These are phyloP conservation scores for Aspergillus sp. DNA, from an alignment of 2,329 filamentous ascomycete species.

Conservation along the genomic window DNA sequence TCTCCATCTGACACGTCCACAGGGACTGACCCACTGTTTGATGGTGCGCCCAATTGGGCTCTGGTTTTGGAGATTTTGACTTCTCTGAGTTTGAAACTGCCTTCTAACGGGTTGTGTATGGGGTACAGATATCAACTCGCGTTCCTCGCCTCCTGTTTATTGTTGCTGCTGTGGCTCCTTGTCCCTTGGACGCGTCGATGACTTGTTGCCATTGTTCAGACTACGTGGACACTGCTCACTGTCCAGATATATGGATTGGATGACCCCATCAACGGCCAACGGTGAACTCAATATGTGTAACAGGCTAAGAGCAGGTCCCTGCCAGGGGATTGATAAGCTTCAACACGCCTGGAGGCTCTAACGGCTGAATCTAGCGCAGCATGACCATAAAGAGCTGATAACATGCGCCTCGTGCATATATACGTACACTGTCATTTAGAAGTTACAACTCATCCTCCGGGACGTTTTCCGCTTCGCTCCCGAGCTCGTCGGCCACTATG, in stretches of 20 bases:
- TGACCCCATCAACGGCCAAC: neutral
- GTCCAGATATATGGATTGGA: neutral
- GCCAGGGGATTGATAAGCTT: constrained; percentile 20
- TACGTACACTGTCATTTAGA: constrained; percentile 1
- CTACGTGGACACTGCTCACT: constrained; percentile 5
- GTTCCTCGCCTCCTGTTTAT: neutral
- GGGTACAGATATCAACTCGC: neutral
- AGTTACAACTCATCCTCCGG: constrained; percentile 29
- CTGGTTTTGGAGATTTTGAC: neutral
- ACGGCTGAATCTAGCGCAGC: neutral
- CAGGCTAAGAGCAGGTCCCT: neutral
- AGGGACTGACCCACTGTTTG: neutral
- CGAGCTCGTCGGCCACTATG: constrained; percentile 43
- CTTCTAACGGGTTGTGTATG: neutral
- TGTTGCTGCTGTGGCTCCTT: neutral
- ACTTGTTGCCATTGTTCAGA: neutral
- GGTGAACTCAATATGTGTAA: neutral
- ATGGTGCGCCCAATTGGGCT: neutral
- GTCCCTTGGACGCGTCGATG: neutral
- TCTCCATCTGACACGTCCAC: constrained; percentile 5
- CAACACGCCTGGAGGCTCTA: constrained; percentile 14
- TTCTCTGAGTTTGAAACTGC: neutral
- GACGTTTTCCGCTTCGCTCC: constrained; percentile 45
- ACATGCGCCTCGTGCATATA: neutral
- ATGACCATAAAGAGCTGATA: neutral